phyloP scores from a whole-genome alignment of 2,329 filamentous ascomycete species.

The Paraconiothyrium sp. region DNA sequence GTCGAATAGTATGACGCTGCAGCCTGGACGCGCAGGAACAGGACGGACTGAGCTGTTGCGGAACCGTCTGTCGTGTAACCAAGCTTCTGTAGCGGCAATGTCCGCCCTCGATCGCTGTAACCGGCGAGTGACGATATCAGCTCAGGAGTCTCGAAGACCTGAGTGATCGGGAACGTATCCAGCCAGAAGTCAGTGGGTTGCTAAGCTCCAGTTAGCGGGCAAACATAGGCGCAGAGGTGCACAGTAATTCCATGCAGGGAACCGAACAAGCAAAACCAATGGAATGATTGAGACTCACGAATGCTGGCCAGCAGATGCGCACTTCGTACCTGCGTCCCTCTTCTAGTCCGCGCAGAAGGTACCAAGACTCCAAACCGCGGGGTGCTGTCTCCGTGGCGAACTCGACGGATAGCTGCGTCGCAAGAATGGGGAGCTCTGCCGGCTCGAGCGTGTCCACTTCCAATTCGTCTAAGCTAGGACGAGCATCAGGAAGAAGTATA shows the following conservation, averaged over 20 bases:
- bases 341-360: conserved; percentile 75
- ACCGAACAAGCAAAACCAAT: conserved; percentile 8
- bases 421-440: conserved; percentile 57
- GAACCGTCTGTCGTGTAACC: conserved; percentile 12
- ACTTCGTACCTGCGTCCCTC: conserved; percentile 85
- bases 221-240: conserved; percentile 19
- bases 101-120: conserved; percentile 66
- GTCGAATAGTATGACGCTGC: conserved; percentile 87
- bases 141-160: conserved; percentile 69
- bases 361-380: conserved; percentile 76
- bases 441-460: conserved; percentile 73
- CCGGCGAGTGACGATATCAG: conserved; percentile 72
- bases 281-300: conserved; percentile 66
- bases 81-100: conserved; percentile 15
- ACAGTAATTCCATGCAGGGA: background rate
- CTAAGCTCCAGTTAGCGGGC: conserved; percentile 57
- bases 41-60: conserved; percentile 57
- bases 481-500: conserved; percentile 64
- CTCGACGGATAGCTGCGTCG: conserved; percentile 71
- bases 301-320: conserved; percentile 91
- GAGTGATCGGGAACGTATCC: conserved; percentile 68
- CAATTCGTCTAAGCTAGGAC: conserved; percentile 68
- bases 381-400: conserved; percentile 69
- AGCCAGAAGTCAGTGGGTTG: conserved; percentile 86
- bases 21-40: conserved; percentile 78